These are phyloP conservation scores for Leucosporidium scottii DNA, from an alignment of 768 basidiomycete genomes.

Conservation along the genomic window DNA sequence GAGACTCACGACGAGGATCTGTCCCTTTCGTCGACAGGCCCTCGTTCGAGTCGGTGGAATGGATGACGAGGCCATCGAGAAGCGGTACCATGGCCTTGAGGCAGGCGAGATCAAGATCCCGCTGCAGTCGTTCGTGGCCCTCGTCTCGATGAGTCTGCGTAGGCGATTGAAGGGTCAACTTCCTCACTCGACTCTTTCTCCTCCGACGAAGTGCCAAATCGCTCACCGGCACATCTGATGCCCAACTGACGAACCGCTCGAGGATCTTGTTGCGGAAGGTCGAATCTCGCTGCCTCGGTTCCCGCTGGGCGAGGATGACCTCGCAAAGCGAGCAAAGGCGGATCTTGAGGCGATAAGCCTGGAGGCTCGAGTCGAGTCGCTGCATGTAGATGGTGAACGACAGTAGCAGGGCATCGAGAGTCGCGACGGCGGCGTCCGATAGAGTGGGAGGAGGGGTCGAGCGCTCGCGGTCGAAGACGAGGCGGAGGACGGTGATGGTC, in stretches of 20 bases:
- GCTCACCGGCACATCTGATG: neutral
- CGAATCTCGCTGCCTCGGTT: constrained; percentile 4
- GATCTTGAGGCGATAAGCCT: constrained; percentile 59
- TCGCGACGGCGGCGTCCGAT: constrained; percentile 54
- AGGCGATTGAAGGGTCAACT: no score
- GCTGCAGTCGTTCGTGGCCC: constrained; percentile 17
- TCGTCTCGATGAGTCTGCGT: neutral
- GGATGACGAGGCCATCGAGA: constrained; percentile 65
- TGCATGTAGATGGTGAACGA: constrained; percentile 60
- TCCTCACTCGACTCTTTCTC: neutral
- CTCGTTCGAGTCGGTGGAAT: constrained; percentile 24
- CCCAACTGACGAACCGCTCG: constrained; percentile 2
- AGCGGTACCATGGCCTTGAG: constrained; percentile 68
- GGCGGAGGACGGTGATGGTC: constrained; percentile 67
- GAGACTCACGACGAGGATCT: neutral
- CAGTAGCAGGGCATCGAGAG: constrained; percentile 44
- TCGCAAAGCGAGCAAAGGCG: constrained; percentile 71
- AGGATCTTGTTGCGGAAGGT: neutral
- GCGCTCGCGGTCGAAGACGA: constrained; percentile 62
- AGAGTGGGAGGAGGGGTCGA: constrained; percentile 45
- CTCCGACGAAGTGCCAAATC: neutral
- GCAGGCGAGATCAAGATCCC: constrained; percentile 65
- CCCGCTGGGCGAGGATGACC: constrained; percentile 57
- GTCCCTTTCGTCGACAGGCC: neutral
- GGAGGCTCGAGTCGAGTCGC: constrained; percentile 51